Base-by-base conservation (phyloP, 768 basidiomycete genomes). In the Cubamyces sp. region DNA sequence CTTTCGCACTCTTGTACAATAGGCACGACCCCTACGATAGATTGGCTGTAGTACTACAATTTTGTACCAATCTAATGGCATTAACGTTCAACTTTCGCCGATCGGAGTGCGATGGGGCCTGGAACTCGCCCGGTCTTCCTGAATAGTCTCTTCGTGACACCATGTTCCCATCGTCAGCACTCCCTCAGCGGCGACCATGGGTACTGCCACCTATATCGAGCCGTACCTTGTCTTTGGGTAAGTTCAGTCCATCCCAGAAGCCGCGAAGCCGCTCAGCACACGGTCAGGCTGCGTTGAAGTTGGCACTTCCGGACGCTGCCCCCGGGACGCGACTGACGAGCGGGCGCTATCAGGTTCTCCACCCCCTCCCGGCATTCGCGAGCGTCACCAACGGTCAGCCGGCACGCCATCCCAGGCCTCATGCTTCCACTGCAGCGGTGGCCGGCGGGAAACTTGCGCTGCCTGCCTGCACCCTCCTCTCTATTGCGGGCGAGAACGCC, bases 191-290 rank as follows among this genome's bases (percentile, higher is more conserved):
- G 55, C 57, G 47, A 45, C 34, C 62, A 50, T 63, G 57, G 62
- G 62, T 53, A 63, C 46, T 26, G 46, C 56, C 56, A 47, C 62
- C 62, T 58, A 63, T 58, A 63, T 63, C 62, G 57, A 63, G 62
- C 62, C 30, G 51, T 43, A 47, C 57, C 62, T 58, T 57, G 48
- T 57, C 49, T 45, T 50, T 57, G 61, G 61, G 43, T 46, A 34
- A 30, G 54, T 62, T 57, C 49, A 52, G 54, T 52, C 54, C 42
- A n/a, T 28, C 48, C 43, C 11, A 62, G 61, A 62, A 62, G 42
- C 34, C 42, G 54, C 49, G 55, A 62, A 62, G 61, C 43, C 43
- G 54, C 54, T 41, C 19, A 46, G 61, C 42, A 37, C 61, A 57
- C 61, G 47, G 57, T 23, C 41, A 62, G 55, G 42, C 54, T 49